phyloP scores from a whole-genome alignment of 1,284 basidiomycete genomes.

The Ustilago trichophora region DNA sequence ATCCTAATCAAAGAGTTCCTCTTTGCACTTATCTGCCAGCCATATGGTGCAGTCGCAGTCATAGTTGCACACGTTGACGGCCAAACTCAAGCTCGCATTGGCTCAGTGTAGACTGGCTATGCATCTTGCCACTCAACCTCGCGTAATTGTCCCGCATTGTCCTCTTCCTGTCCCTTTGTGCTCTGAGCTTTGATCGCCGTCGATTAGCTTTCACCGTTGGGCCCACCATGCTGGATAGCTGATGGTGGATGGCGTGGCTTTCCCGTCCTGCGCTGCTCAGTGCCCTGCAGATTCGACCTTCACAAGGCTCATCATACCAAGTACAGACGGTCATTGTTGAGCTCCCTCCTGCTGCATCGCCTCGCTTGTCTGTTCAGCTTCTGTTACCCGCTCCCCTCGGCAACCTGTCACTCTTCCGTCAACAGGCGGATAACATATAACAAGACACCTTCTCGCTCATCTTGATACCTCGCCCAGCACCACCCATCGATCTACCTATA shows the following conservation, averaged over 20 bases:
- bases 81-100: too few relatives aligned
- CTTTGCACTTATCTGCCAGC: too few relatives aligned
- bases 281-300: slow-evolving; percentile 24
- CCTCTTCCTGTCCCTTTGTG: slow-evolving; percentile 5
- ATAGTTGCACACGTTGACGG: background rate
- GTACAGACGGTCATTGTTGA: too few relatives aligned
- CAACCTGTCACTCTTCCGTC: background rate
- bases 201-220: too few relatives aligned
- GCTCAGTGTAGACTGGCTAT: too few relatives aligned
- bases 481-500: background rate
- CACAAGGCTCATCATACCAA: slow-evolving; percentile 24
- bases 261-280: too few relatives aligned
- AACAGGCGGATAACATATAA: slow-evolving; percentile 14
- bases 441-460: background rate
- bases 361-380: background rate
- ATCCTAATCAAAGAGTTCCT: too few relatives aligned
- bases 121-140: slow-evolving; percentile 10
- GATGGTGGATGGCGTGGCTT: too few relatives aligned
- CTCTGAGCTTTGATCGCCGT: too few relatives aligned
- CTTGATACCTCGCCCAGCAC: too few relatives aligned
- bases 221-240: too few relatives aligned
- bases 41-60: background rate
- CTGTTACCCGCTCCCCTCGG: background rate
- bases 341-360: too few relatives aligned
- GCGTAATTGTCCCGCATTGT: background rate